Evolutionary conservation across 2,329 filamentous ascomycete species (phyloP), one percentile per base, ranked within the genome.

Genomic region (Beauveria sp.): DNA sequence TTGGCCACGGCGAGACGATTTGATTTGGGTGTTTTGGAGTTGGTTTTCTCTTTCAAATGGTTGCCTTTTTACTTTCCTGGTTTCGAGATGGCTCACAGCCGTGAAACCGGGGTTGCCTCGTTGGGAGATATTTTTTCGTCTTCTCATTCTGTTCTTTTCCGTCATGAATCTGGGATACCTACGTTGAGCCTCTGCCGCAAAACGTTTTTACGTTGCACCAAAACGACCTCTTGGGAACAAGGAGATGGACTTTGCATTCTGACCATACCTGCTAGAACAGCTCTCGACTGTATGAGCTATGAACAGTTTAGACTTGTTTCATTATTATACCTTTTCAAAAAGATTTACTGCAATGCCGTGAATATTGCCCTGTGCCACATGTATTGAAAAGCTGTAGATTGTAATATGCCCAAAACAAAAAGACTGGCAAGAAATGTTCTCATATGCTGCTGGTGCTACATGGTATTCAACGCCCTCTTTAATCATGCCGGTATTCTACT

Each of bases 181-280:
- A 61, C 51, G 45, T 55, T 55, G 42, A 42, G 58, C 51, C 51
- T 49, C 12, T 49, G 34, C 12, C 14, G 58, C 30, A 22, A 38
- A 30, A 61, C 51, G 43, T 40, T 40, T 38, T 12, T 42, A 52
- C 53, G 52, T 54, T 43, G 51, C 43, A 28, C 49, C 20, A 20
- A 40, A 42, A 46, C 28, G 26, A 54, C 43, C 16, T 20, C 22
- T 30, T 55, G 51, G 16, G 49, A 40, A 52, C n/a, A 55, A 54
- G 49, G 40, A 42, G 20, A 55, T 24, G 20, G 42, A 47, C 57
- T 53, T 54, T 61, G 58, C 51, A 50, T 55, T 61, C 24, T 55
- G 43, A 55, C n/a, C 47, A 53, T 34, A 60, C 57, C 49, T 60
- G 49, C 57, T 60, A 60, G 57, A 60, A 45, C 57, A 60, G 57